Base-by-base conservation (phyloP, 2,329 filamentous ascomycete genomes). In the Sordariomycetes sp. region DNA sequence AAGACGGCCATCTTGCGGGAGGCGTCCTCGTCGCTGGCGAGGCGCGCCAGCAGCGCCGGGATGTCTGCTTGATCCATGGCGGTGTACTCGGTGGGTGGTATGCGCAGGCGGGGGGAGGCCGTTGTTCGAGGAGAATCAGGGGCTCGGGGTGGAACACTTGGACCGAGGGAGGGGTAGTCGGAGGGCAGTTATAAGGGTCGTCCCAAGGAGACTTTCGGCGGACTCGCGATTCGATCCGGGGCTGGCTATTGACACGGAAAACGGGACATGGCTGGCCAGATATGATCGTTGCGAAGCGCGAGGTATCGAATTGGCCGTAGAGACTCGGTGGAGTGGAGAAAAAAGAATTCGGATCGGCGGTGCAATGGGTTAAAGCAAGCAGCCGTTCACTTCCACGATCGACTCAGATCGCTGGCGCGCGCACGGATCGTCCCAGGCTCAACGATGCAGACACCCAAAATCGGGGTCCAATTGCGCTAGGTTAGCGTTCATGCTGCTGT, bases 1-100 rank as follows among this genome's bases (percentile, higher is more conserved):
- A 99, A 99, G 61, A 95, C 94, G 61, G 94, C 94, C 90, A 97
- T 97, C 74, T 99, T 99, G 68, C 92, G 90, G 65, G 90, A 87
- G 59, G 90, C 92, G 78, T 99, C 94, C 74, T 96, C 83, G 65
- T 86, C 81, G 73, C 83, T 86, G 48, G 80, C 76, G 61, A 87
- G 76, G 63, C 83, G 82, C 74, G 81, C 76, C 65, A 87, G 76
- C 64, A 87, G 78, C 69, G 80, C 79, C 54, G 83, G 83, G 64
- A 87, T 83, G 65, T 86, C 83, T 65, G 81, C 81, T 73, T 86
- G 83, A 67, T 87, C 83, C 83, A 87, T 83, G 62, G 62, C 66
- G 61, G 55, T 52, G 40, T 43, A 14, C 7, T 37, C 35, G 14
- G 35, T 8, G 35, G 11, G 11, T 11, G 22, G 46, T 24, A 6